These are phyloP conservation scores for Aureoboletus auriporus DNA, from an alignment of 768 basidiomycete species.

Conservation along the genomic window DNA sequence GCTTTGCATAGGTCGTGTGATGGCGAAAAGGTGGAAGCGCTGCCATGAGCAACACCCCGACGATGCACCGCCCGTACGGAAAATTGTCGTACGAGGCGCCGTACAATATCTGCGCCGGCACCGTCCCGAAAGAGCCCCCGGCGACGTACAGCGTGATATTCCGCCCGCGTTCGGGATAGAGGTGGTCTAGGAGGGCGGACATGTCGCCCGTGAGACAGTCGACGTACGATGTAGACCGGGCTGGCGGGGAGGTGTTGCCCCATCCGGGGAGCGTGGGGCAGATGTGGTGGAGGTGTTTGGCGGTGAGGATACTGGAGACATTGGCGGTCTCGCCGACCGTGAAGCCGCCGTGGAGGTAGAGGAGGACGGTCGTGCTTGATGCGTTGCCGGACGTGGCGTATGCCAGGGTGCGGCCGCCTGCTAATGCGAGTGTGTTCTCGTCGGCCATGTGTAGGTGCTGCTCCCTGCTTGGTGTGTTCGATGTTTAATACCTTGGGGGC, in stretches of 20 bases:
- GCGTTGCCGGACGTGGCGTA: constrained; percentile 52
- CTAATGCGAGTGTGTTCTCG: constrained; percentile 20
- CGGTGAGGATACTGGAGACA: constrained; percentile 32
- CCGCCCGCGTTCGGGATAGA: constrained; percentile 38
- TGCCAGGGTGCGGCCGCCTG: constrained; percentile 45
- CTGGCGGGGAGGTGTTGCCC: constrained; percentile 48
- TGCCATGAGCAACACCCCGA: constrained; percentile 44
- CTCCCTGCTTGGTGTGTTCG: not conserved
- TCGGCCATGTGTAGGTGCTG: constrained; percentile 5
- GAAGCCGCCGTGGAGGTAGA: constrained; percentile 58
- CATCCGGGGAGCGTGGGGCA: constrained; percentile 57
- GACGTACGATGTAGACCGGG: constrained; percentile 33
- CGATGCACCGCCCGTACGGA: constrained; percentile 44
- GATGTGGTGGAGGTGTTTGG: constrained; percentile 42
- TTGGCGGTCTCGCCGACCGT: constrained; percentile 41
- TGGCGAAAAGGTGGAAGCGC: constrained; percentile 44
- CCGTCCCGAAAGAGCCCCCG: constrained; percentile 53
- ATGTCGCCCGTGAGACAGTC: constrained; percentile 42
- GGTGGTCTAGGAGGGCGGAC: constrained; percentile 43
- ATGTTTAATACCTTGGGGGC: not conserved
- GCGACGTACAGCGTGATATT: constrained; percentile 46
- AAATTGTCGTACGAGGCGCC: constrained; percentile 48
- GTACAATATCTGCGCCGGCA: constrained; percentile 54
- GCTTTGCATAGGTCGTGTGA: constrained; percentile 42
- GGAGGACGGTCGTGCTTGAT: constrained; percentile 43